Evolutionary conservation across 2,329 filamentous ascomycete species (phyloP), one percentile per base, ranked within the genome.

Genomic region (Pseudocercospora musae): DNA sequence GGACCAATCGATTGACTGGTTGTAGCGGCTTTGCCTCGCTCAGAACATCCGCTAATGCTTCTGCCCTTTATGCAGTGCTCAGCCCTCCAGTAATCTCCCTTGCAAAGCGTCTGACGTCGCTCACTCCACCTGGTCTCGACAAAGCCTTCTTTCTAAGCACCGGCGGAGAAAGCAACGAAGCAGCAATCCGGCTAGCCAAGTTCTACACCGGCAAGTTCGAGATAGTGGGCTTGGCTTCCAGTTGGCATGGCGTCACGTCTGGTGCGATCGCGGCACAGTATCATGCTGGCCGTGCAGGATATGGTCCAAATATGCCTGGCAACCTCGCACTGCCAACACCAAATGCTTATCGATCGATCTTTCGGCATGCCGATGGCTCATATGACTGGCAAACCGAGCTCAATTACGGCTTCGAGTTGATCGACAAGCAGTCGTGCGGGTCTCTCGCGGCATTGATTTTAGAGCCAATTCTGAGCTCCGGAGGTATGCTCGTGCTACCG

Each of bases 361-460:
- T 89, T 72, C 80, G 83, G 9, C 80, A 82, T 29, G 33, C 81
- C 0, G 85, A 89, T 64, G 85, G 85, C 0, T 80, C 80, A 0
- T 85, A 89, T 65, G 86, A 89, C 70, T 89, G 87, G 87, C 78
- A 86, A 66, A 82, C 84, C 0, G 87, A 89, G 70, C 75, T 89
- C 13, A 80, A 86, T 10, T 89, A 84, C 67, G 85, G 85, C 4
- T 89, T 85, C 80, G 77, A 77, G 18, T 77, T 89, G 74, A 78
- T 89, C 20, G 86, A 89, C 63, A 77, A 80, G 49, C 81, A 84
- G 59, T 85, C 81, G 0, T 82, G 80, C 60, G 87, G 86, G 0
- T 87, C 85, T 0, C 78, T 89, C 0, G 86, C 87, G 0, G 87
- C 87, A 0, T 82, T 86, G 31, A 85, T 89, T 59, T 73, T 88